Evolutionary conservation across 2,329 filamentous ascomycete species (phyloP).

Genomic region (Hymenoscyphus fraxineus): DNA sequence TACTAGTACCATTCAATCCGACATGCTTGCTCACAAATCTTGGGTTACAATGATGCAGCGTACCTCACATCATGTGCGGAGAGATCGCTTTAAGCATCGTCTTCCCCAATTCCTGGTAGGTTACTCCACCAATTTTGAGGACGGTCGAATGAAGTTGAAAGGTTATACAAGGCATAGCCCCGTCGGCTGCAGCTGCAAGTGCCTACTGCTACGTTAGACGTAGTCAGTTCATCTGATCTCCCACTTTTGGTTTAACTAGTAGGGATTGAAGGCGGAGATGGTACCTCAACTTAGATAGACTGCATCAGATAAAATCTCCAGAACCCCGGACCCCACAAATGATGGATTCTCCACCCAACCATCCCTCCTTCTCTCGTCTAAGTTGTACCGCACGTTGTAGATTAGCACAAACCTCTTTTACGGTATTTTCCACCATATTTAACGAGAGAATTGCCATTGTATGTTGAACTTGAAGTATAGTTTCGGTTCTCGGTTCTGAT

Average conservation of each 20-base stretch:
- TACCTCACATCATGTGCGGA: no score
- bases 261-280: background rate
- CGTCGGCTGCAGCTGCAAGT: background rate
- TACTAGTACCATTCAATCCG: background rate
- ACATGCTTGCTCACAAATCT: background rate
- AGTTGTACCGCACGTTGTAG: no score
- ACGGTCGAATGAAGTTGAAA: background rate
- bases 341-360: background rate
- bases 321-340: background rate
- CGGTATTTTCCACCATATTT: no score
- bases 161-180: background rate
- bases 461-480: no score
- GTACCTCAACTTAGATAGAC: background rate
- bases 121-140: background rate
- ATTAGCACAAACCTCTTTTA: no score
- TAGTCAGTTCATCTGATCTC: background rate
- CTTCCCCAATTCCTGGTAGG: background rate
- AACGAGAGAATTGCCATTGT: no score
- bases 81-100: background rate
- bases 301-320: background rate
- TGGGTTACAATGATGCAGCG: background rate
- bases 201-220: background rate
- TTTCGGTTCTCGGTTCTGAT: no score
- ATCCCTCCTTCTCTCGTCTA: background rate
- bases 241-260: background rate